Evolutionary conservation across 179 eudicot genomes (phyloP).

Genomic region (Pouteria campechiana): DNA sequence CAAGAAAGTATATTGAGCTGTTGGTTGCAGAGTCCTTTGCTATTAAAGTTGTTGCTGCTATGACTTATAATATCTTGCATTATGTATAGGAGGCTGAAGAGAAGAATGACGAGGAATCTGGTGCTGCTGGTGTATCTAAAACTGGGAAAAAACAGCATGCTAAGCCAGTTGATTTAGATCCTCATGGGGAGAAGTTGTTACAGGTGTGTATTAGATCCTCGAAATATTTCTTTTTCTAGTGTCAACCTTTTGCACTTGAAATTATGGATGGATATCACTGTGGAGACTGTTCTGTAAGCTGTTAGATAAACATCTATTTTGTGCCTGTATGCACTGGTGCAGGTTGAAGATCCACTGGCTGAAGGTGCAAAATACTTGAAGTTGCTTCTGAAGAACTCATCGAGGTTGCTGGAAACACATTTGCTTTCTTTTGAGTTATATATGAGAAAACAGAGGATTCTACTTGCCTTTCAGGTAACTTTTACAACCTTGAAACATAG

Average conservation of each 20-base stretch:
- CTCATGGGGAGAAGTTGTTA: conserved; percentile 79
- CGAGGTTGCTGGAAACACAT: conserved; percentile 80
- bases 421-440: conserved; percentile 80
- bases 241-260: no score
- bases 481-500: no score
- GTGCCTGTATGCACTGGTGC: conserved; percentile 4
- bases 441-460: conserved; percentile 75
- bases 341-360: conserved; percentile 89
- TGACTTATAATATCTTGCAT: conserved; percentile 1
- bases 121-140: conserved; percentile 46
- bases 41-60: not conserved
- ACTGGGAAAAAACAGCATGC: conserved; percentile 65
- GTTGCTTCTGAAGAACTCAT: conserved; percentile 83
- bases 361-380: conserved; percentile 93
- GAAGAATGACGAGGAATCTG: conserved; percentile 76
- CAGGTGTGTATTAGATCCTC: conserved; percentile 41
- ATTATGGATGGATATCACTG: no score
- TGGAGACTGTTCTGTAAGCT: no score
- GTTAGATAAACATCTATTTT: not conserved
- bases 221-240: no score
- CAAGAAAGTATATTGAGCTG: conserved; percentile 49
- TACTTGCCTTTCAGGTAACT: conserved; percentile 89
- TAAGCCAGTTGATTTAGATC: conserved; percentile 89
- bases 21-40: conserved; percentile 1
- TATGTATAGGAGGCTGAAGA: conserved; percentile 79